These are phyloP conservation scores for Silybum marianum DNA, from an alignment of 129 eudicot genomes.

Conservation along the genomic window DNA sequence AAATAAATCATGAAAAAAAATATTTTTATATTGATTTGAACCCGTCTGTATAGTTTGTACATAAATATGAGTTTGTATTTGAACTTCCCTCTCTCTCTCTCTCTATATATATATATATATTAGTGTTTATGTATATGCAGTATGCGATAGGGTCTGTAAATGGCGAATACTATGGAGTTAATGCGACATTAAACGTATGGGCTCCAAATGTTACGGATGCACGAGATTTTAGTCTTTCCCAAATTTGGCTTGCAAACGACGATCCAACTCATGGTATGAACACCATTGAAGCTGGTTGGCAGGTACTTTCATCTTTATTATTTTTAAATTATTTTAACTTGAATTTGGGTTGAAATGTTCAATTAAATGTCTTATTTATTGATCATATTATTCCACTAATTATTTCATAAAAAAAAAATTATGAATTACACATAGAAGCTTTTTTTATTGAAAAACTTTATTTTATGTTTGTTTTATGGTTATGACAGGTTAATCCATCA, in stretches of 20 bases:
- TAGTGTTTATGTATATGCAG: conserved; percentile 50
- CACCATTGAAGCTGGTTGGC: conserved; percentile 98
- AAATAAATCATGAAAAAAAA: too few relatives aligned
- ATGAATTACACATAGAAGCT: neutral
- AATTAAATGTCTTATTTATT: neutral
- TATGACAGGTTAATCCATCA: neutral
- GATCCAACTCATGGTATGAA: conserved; percentile 56
- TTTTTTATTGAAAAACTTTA: too few relatives aligned
- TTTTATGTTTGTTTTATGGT: neutral
- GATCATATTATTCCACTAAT: neutral
- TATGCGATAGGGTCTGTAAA: conserved; percentile 77
- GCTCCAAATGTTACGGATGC: conserved; percentile 51
- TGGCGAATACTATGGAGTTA: conserved; percentile 76
- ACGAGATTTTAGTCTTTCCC: conserved; percentile 84
- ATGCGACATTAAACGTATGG: conserved; percentile 88
- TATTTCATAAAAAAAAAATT: neutral
- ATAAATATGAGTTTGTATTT: too few relatives aligned
- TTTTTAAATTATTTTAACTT: neutral
- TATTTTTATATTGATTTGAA: too few relatives aligned
- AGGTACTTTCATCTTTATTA: conserved; percentile 44
- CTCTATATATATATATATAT: too few relatives aligned
- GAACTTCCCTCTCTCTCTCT: too few relatives aligned
- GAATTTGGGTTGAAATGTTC: neutral
- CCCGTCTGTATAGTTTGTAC: too few relatives aligned
- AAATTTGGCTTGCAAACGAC: conserved; percentile 74